Conservation (phyloP, 2,329 filamentous ascomycete genomes). For the Fusarium sp. region DNA sequence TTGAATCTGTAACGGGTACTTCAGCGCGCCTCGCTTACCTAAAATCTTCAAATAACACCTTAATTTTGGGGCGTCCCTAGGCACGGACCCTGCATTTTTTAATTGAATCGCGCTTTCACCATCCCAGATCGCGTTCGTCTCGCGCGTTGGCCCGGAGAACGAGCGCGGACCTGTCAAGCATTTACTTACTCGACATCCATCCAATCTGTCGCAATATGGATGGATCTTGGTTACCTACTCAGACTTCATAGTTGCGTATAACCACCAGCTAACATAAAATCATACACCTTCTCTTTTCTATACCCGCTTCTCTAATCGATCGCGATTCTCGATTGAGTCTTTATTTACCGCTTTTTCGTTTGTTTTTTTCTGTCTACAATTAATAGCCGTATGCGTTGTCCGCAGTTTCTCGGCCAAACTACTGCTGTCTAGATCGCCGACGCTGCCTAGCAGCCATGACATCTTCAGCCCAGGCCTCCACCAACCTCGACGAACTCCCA, state of each 20-base stretch:
- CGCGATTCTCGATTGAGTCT: neutral
- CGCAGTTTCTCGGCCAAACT: constrained; percentile 44
- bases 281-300: neutral
- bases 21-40: constrained; percentile 11
- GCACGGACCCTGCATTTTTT: constrained; percentile 44
- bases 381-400: constrained; percentile 39
- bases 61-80: neutral
- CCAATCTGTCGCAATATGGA: neutral
- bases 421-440: constrained; percentile 56
- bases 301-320: neutral
- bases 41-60: neutral
- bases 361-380: constrained; percentile 7
- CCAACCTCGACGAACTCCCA: constrained; percentile 64
- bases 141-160: constrained; percentile 43
- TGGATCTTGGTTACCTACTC: constrained; percentile 14
- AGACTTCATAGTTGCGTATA: constrained; percentile 26
- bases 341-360: constrained; percentile 4
- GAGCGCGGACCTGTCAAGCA: constrained; percentile 37
- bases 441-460: constrained; percentile 57
- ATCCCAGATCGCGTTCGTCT: constrained; percentile 35
- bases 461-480: constrained; percentile 55
- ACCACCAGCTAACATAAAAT: neutral
- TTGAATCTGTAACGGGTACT: constrained; percentile 14
- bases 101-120: constrained; percentile 43
- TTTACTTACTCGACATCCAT: constrained; percentile 10